Evolutionary conservation across 176 grass and related monocot species (phyloP).

Genomic region (Eremochloa ophiuroides): DNA sequence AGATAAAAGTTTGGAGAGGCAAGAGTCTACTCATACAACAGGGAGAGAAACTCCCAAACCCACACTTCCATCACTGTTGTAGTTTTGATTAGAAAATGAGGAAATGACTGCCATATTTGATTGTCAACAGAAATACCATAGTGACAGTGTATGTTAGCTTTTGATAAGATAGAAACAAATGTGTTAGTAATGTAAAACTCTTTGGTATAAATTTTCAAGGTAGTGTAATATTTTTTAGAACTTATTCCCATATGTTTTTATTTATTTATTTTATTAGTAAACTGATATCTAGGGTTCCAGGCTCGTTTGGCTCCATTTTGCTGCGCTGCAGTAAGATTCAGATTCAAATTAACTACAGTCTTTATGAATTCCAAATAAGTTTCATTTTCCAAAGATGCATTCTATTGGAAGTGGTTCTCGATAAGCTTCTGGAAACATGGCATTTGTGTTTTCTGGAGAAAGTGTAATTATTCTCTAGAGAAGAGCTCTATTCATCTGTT

Average conservation of each 20-base stretch:
- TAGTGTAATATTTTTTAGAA: slow-evolving; percentile 1
- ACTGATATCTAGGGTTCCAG: neutral
- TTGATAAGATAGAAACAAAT: slow-evolving; percentile 1
- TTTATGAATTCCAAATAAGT: neutral
- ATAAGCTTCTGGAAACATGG: neutral
- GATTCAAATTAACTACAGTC: neutral
- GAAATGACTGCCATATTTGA: neutral
- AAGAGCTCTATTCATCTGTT: slow-evolving; percentile 7
- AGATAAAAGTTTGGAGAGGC: neutral
- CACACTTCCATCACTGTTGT: neutral
- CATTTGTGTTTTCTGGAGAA: neutral
- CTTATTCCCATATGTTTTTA: neutral
- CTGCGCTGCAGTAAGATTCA: neutral
- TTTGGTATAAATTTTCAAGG: slow-evolving; percentile 12
- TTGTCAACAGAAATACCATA: neutral
- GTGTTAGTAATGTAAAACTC: neutral
- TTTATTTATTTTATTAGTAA: neutral
- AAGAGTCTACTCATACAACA: neutral
- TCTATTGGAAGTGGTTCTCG: neutral
- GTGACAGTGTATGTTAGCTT: neutral
- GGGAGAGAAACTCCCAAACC: neutral
- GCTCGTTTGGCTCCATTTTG: neutral
- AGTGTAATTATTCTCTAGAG: neutral
- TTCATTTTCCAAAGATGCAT: neutral
- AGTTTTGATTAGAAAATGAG: neutral